Base-by-base conservation (phyloP, 2,329 filamentous ascomycete genomes). In the Sporothrix phasma region DNA sequence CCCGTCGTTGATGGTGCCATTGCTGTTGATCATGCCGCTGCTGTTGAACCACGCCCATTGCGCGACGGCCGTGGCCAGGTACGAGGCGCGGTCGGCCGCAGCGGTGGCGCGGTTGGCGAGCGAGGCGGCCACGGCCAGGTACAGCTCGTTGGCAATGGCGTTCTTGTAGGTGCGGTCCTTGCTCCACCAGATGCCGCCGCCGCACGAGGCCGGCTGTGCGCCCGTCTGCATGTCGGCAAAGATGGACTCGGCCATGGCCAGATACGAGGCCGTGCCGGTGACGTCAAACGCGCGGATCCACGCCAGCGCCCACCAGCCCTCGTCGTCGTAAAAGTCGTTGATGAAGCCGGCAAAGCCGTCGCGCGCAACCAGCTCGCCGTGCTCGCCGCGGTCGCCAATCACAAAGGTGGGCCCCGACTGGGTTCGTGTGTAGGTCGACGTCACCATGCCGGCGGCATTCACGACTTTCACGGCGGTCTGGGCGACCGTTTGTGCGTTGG, bases 251-350 rank as follows among this genome's bases (percentile, higher is more conserved):
- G 83, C 83, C 46, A 77, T 76, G 62, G 79, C 69, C 13, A 85
- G 78, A 69, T 83, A 85, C 43, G 73, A 73, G 6, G 69, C 59
- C 19, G 81, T 72, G 10, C 74, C 73, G 3, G 76, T 82, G 11
- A 81, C 72, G 70, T 85, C 83, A 69, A 78, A 83, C 5, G 79
- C 76, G 46, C 79, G 77, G 65, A 86, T 80, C 77, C 81, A 80
- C 15, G 78, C 84, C 61, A 86, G 75, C 2, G 79, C 83, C 84
- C 84, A 87, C 84, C 84, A 86, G 39, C 83, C 79, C 71, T 84
- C 81, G 70, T 86, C 84, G 69, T 86, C 84, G 68, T 84, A 85
- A 68, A 76, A 85, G 49, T 79, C 76, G 68, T 85, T 82, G 58
- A 82, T 71, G 72, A 83, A 85, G 46, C 76, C 74, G 22, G 75